Percentiles rank a stretch among this genome's conserved stretches.
phyloP scores from a whole-genome alignment of 495 filamentous ascomycete genomes.

The Tirmania nivea region DNA sequence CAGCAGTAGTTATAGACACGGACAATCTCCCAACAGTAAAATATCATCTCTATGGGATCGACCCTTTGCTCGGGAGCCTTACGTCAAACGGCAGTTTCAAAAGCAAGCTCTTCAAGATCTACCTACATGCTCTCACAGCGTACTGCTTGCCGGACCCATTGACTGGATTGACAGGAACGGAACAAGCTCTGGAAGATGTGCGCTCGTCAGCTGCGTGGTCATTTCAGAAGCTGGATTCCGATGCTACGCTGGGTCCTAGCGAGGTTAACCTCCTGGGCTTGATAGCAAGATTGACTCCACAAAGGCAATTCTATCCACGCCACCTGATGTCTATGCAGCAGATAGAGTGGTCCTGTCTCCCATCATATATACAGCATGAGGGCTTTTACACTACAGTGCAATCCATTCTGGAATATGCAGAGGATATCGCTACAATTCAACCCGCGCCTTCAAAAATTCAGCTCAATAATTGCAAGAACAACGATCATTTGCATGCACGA shows the following conservation, averaged over 20 bases:
- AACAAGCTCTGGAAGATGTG: constrained; percentile 33
- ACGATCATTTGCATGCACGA: no score
- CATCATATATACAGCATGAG: constrained; percentile 30
- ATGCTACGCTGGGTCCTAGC: not conserved
- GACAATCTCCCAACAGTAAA: constrained; percentile 6
- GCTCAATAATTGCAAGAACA: no score
- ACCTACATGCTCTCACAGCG: constrained; percentile 42
- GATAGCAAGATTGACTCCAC: constrained; percentile 33
- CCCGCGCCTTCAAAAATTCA: not conserved
- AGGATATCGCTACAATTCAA: not conserved
- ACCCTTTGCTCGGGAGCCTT: constrained; percentile 28
- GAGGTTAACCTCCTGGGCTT: constrained; percentile 22
- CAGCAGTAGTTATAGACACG: not conserved
- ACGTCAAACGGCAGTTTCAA: constrained; percentile 30
- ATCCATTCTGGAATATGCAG: not conserved
- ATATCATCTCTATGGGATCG: constrained; percentile 27
- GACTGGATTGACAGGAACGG: constrained; percentile 37
- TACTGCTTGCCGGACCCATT: constrained; percentile 36
- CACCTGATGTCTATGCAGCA: constrained; percentile 28
- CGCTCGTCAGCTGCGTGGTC: constrained; percentile 29
- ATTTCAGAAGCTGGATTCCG: constrained; percentile 24
- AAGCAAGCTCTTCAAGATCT: constrained; percentile 31
- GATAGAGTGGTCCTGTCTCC: constrained; percentile 27
- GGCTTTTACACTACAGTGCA: constrained; percentile 19
- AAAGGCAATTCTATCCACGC: constrained; percentile 33